Conservation (phyloP, 805 yeast genomes). For the Wickerhamiella sergipiensis region DNA sequence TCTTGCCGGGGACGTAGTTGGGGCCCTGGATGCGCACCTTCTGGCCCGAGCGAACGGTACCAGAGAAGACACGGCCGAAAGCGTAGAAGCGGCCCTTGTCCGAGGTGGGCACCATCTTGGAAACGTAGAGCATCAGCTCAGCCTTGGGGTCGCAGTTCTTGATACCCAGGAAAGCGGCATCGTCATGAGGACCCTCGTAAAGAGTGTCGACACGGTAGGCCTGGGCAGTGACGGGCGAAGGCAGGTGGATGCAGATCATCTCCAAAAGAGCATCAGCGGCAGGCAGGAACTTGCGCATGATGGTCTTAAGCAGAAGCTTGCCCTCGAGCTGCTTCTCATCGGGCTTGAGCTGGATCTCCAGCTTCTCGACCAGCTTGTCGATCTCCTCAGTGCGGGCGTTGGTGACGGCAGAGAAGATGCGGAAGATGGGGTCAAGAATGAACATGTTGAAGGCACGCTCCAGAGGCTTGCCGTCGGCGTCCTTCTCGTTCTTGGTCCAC, state of each 20-base stretch:
- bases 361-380: slow-evolving; percentile 80
- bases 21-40: slow-evolving; percentile 99
- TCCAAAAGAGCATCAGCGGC: slow-evolving; percentile 99
- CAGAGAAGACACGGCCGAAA: slow-evolving; percentile 99
- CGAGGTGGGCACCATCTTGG: slow-evolving; percentile 99
- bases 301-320: slow-evolving; percentile 94
- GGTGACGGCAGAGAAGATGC: slow-evolving; percentile 93
- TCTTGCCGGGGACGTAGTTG: slow-evolving; percentile 96
- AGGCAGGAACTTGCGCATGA: slow-evolving; percentile 99
- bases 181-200: slow-evolving; percentile 94
- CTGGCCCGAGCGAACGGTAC: slow-evolving; percentile 98
- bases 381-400: slow-evolving; percentile 98
- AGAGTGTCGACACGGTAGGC: slow-evolving; percentile 97
- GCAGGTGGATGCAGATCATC: slow-evolving; percentile 96
- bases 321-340: slow-evolving; percentile 98
- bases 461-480: slow-evolving; percentile 86
- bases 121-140: slow-evolving; percentile 96
- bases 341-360: slow-evolving; percentile 84
- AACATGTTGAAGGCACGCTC: slow-evolving; percentile 99
- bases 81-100: slow-evolving; percentile 99
- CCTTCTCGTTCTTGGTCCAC: slow-evolving; percentile 93
- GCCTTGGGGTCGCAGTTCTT: slow-evolving; percentile 97
- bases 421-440: slow-evolving; percentile 97
- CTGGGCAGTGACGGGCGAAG: slow-evolving; percentile 99
- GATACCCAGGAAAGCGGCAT: slow-evolving; percentile 79